Evolutionary conservation across 176 grass and related monocot species (phyloP).

Genomic region (Avena insularis): DNA sequence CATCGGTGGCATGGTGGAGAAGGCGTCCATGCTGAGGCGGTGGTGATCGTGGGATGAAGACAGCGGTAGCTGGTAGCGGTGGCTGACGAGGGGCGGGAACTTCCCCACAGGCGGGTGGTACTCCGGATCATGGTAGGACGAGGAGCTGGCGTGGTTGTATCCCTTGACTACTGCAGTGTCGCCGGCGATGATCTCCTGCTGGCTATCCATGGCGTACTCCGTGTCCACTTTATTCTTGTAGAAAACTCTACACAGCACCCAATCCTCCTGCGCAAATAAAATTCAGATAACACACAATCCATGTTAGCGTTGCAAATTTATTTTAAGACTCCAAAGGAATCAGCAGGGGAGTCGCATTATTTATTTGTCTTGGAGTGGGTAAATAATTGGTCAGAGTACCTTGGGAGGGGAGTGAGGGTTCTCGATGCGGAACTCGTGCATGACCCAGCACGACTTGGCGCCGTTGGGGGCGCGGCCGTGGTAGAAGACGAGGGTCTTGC

Average conservation of each 20-base stretch:
- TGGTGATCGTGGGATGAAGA: slow-evolving; percentile 10
- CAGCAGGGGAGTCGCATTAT: neutral
- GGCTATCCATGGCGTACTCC: slow-evolving; percentile 40
- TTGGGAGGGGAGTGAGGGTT: slow-evolving; percentile 59
- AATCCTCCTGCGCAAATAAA: slow-evolving; percentile 53
- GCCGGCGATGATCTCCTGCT: slow-evolving; percentile 11
- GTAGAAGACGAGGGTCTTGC: slow-evolving; percentile 93
- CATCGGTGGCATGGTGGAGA: slow-evolving; percentile 35
- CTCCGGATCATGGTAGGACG: neutral
- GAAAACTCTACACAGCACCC: slow-evolving; percentile 77
- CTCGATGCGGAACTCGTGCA: slow-evolving; percentile 90
- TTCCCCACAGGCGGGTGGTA: slow-evolving; percentile 30
- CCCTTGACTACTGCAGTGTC: neutral
- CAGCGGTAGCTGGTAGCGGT: slow-evolving; percentile 5
- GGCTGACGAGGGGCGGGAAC: slow-evolving; percentile 38
- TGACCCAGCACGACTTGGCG: slow-evolving; percentile 79
- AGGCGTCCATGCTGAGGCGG: neutral
- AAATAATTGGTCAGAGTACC: neutral
- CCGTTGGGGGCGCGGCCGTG: slow-evolving; percentile 81
- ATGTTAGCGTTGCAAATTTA: neutral
- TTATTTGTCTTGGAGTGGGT: neutral
- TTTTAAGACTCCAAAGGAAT: neutral
- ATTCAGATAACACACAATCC: neutral
- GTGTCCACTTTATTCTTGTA: slow-evolving; percentile 57
- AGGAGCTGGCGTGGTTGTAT: slow-evolving; percentile 17